Percentiles rank a stretch among this genome's conserved stretches.
Evolutionary conservation across 495 filamentous ascomycete species (phyloP).

Genomic region (Penicillium malachiteum): DNA sequence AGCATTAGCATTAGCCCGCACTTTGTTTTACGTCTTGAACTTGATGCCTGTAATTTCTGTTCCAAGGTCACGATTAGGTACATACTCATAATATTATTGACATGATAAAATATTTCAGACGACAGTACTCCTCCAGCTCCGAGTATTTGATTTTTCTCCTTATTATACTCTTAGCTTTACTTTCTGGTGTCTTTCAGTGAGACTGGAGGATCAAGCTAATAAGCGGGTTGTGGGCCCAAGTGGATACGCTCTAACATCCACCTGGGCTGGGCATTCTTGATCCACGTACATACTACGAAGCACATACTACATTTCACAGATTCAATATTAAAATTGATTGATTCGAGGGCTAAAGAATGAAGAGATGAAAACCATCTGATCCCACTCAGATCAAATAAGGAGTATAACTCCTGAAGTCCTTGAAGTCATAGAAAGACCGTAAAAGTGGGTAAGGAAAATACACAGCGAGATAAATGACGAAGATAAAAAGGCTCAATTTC

Average conservation of each 20-base stretch:
- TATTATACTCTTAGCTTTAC: too few species aligned
- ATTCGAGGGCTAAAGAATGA: neutral
- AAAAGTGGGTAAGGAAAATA: neutral
- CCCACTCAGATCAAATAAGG: constrained; percentile 1
- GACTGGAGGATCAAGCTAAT: neutral
- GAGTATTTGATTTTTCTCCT: too few species aligned
- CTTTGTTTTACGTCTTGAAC: neutral
- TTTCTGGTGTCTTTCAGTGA: too few species aligned
- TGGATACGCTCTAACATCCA: constrained; percentile 10
- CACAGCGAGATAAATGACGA: constrained; percentile 19
- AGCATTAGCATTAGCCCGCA: neutral
- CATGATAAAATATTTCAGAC: too few species aligned
- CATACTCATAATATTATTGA: too few species aligned
- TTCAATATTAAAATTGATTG: neutral
- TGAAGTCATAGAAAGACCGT: neutral
- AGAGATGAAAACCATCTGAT: neutral
- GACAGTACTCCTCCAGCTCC: too few species aligned
- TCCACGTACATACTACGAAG: too few species aligned
- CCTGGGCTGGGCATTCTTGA: neutral
- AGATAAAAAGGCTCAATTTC: constrained; percentile 7
- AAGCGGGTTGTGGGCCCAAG: constrained; percentile 18
- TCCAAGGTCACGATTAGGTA: too few species aligned
- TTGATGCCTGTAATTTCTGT: neutral
- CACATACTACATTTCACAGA: too few species aligned
- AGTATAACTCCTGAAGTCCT: neutral